Conservation (phyloP, 1,284 basidiomycete genomes). For the Macrocystidia cucumis region DNA sequence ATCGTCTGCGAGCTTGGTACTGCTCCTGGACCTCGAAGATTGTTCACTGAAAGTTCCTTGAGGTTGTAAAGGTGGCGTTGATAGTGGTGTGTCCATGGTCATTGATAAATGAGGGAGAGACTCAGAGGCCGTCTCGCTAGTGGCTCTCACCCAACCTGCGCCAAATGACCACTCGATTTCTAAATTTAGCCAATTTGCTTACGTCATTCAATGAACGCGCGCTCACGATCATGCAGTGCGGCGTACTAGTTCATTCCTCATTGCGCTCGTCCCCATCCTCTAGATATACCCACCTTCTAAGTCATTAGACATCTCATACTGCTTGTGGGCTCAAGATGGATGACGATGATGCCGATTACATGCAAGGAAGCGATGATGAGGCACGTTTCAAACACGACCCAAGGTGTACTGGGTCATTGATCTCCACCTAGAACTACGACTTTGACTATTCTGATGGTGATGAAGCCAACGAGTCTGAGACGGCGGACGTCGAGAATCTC, state of each 20-base stretch:
- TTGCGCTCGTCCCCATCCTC: too few species aligned
- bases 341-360: constrained; percentile 85
- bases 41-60: constrained; percentile 29
- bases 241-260: too few species aligned
- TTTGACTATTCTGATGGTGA: constrained; percentile 96
- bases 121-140: too few species aligned
- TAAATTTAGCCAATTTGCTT: too few species aligned
- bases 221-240: too few species aligned
- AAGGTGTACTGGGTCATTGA: constrained; percentile 8
- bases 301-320: too few species aligned
- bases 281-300: too few species aligned
- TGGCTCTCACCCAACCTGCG: too few species aligned
- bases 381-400: constrained; percentile 26
- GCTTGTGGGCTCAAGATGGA: constrained; percentile 72
- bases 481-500: constrained; percentile 95
- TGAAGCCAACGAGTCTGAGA: constrained; percentile 71
- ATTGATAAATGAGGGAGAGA: constrained; percentile 6
- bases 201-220: too few species aligned
- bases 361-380: constrained; percentile 81
- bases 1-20: constrained; percentile 56
- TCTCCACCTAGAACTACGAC: constrained; percentile 73
- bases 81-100: constrained; percentile 22
- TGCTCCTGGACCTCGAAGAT: constrained; percentile 54
- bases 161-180: too few species aligned
- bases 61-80: constrained; percentile 30